Conservation (phyloP, 768 basidiomycete species). For the Pleurotus platypus region DNA sequence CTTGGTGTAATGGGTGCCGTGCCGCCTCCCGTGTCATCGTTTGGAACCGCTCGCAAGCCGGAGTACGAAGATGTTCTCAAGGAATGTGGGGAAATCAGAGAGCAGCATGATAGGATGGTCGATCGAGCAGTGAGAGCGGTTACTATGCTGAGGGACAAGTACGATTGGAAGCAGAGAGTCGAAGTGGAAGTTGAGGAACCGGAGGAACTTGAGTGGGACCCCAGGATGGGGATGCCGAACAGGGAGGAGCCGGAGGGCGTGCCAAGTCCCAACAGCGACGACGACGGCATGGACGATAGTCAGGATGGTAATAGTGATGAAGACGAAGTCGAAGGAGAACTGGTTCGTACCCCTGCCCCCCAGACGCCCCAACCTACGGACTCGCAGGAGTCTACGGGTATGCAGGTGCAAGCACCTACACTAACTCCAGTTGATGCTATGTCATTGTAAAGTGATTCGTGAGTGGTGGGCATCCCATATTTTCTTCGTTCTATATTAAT, state of each 20-base stretch:
- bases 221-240: slow-evolving; percentile 36
- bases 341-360: slow-evolving; percentile 3
- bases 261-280: slow-evolving; percentile 7
- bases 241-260: slow-evolving; percentile 11
- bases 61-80: slow-evolving; percentile 61
- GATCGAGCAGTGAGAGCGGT: slow-evolving; percentile 81
- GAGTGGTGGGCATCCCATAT: too few relatives aligned
- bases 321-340: slow-evolving; percentile 15
- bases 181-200: slow-evolving; percentile 77
- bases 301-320: slow-evolving; percentile 17
- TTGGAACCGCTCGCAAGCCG: slow-evolving; percentile 25
- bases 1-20: slow-evolving; percentile 39
- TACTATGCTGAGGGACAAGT: slow-evolving; percentile 71
- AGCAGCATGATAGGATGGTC: slow-evolving; percentile 70
- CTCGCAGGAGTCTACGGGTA: slow-evolving; percentile 7
- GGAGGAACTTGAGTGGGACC: slow-evolving; percentile 74
- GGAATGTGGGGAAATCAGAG: slow-evolving; percentile 64
- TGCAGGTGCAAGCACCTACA: background rate
- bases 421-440: background rate
- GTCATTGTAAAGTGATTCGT: too few relatives aligned
- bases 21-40: slow-evolving; percentile 24
- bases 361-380: background rate
- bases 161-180: slow-evolving; percentile 81
- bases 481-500: too few relatives aligned
- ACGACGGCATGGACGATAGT: slow-evolving; percentile 14